phyloP scores from a whole-genome alignment of 495 filamentous ascomycete species.

The Penicillium chermesinum region DNA sequence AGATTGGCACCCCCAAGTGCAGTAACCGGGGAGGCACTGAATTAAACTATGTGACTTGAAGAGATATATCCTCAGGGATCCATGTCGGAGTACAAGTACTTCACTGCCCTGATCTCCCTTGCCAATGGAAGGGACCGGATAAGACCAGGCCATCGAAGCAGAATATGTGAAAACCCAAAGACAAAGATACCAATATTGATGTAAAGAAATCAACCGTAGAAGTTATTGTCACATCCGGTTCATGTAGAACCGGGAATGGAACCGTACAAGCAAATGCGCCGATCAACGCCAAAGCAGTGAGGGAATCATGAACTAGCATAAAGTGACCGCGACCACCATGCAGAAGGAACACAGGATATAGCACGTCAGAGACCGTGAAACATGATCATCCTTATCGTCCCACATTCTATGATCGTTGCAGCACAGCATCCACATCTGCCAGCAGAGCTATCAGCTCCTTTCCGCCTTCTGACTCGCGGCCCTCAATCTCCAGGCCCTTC shows the following conservation, averaged over 20 bases:
- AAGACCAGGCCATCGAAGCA: too few relatives aligned
- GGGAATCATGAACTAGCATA: background rate
- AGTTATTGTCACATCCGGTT: background rate
- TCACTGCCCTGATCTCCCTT: too few relatives aligned
- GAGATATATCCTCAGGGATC: too few relatives aligned
- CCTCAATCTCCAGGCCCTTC: constrained; percentile 77
- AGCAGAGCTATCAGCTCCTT: constrained; percentile 61
- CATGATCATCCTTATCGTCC: too few relatives aligned
- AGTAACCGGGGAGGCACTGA: too few relatives aligned
- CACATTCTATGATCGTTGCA: constrained; percentile 21
- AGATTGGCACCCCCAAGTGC: too few relatives aligned
- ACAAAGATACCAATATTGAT: background rate
- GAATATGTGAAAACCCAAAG: background rate
- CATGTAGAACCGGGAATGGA: background rate
- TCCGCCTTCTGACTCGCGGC: constrained; percentile 54
- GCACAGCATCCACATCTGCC: constrained; percentile 59
- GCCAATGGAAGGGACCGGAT: too few relatives aligned
- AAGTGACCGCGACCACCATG: background rate
- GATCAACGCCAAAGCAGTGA: background rate
- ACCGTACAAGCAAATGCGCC: background rate
- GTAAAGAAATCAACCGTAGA: background rate
- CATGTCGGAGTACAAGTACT: too few relatives aligned
- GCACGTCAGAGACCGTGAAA: too few relatives aligned
- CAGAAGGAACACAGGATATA: too few relatives aligned
- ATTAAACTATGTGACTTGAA: too few relatives aligned